Evolutionary conservation across 192 early-diverging fungal genomes (phyloP), one percentile per base, ranked within the genome.

Genomic region (Coemansia sp.): DNA sequence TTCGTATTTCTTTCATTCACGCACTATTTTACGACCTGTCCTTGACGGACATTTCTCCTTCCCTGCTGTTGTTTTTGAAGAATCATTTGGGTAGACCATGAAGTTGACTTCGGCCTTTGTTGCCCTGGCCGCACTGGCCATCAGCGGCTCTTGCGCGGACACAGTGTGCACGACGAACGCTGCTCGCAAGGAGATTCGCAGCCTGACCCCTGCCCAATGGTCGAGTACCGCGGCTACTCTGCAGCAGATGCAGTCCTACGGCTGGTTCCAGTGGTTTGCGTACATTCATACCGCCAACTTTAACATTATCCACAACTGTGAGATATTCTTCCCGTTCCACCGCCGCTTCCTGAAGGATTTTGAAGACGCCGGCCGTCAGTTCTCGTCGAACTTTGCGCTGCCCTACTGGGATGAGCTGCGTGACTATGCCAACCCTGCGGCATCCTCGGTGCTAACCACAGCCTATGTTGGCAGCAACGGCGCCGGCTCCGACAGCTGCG

Each of bases 351-450:
- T 80, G 28, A 53, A 50, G 25, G 71, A 70, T 30, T 85, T 81
- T 67, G 84, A 87, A 64, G 33, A 23, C 4, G 65, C 61, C 10
- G 71, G 78, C 1, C 74, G 69, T 40, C 42, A 25, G 30, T 62
- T 72, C 43, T 51, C 68, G 61, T 33, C 62, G 11, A 32, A 21
- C 10, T 71, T 82, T 62, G 69, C 38, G 30, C 46, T 80, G 12
- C 81, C 81, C 27, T 82, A 82, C 67, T 82, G 81, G 81, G 81
- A 82, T 31, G 69, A 58, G 60, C 44, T 71, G 45, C 65, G 73
- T 11, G 81, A 82, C 72, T 79, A 63, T 40, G 65, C 69, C 67
- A 72, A 69, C 63, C 69, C 73, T 16, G 55, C 72, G 1, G 58
- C 42, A 28, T 76, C 69, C 29, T 50, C 59, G 0, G 62, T 82